phyloP scores from a whole-genome alignment of 108 stramenopile genomes.

The Bacterosira constricta region DNA sequence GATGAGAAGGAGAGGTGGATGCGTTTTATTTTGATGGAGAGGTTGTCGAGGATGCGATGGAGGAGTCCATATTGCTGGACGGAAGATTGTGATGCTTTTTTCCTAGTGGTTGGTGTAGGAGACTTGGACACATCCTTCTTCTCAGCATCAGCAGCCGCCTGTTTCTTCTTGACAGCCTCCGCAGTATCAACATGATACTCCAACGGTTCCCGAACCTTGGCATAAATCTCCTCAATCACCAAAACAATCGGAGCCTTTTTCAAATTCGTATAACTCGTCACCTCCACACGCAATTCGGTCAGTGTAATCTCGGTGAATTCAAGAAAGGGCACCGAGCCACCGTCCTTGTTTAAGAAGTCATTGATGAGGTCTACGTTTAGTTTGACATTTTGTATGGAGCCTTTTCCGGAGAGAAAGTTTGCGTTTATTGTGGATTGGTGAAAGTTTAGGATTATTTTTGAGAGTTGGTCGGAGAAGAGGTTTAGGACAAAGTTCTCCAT shows the following conservation, averaged over 20 bases:
- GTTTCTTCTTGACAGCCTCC: too few relatives aligned
- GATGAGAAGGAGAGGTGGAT: constrained; percentile 58
- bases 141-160: constrained; percentile 5
- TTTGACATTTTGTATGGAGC: constrained; percentile 67
- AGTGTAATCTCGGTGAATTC: constrained; percentile 66
- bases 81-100: not conserved
- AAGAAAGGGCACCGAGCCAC: constrained; percentile 53
- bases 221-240: constrained; percentile 69
- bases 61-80: constrained; percentile 56
- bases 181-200: constrained; percentile 36
- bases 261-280: constrained; percentile 76
- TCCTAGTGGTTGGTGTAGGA: constrained; percentile 6
- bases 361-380: constrained; percentile 74
- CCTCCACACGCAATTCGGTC: constrained; percentile 67
- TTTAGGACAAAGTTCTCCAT: constrained; percentile 85
- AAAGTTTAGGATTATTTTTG: constrained; percentile 80
- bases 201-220: constrained; percentile 57
- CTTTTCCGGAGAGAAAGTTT: constrained; percentile 79
- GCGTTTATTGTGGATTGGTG: constrained; percentile 76
- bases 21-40: constrained; percentile 62
- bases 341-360: constrained; percentile 36
- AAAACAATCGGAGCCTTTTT: constrained; percentile 81
- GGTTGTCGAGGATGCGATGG: constrained; percentile 81
- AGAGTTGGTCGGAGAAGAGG: constrained; percentile 78
- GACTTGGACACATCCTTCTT: constrained; percentile 9